Percentiles rank a stretch among this genome's conserved stretches.
These are phyloP conservation scores for Tolypocladium tundrense DNA, from an alignment of 2,329 filamentous ascomycete species.

Conservation along the genomic window DNA sequence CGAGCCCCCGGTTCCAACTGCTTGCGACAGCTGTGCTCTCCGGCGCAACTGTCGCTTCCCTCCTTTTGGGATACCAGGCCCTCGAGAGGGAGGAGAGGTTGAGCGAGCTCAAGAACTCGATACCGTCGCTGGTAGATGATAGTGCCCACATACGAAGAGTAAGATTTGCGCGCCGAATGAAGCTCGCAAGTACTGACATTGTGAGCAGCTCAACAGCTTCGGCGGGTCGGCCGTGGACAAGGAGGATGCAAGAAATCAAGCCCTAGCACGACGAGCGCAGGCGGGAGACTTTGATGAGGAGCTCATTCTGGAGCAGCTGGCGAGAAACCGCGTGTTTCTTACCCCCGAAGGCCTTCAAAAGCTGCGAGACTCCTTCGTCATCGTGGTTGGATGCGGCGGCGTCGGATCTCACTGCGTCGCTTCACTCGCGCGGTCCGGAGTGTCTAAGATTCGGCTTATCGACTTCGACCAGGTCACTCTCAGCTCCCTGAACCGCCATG, in stretches of 20 bases:
- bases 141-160: slow-evolving; percentile 12
- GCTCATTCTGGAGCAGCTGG: slow-evolving; percentile 87
- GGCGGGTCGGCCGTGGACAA: slow-evolving; percentile 44
- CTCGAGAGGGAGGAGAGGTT: slow-evolving; percentile 45
- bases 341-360: slow-evolving; percentile 69
- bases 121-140: slow-evolving; percentile 27
- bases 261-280: slow-evolving; percentile 49
- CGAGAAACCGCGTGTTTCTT: slow-evolving; percentile 85
- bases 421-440: slow-evolving; percentile 78
- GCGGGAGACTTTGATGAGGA: slow-evolving; percentile 61
- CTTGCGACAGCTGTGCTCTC: slow-evolving; percentile 60
- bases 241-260: slow-evolving; percentile 50
- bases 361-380: slow-evolving; percentile 71
- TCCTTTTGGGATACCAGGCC: slow-evolving; percentile 52
- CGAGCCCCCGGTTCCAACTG: slow-evolving; percentile 47
- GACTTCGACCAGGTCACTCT: slow-evolving; percentile 98
- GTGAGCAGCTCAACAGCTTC: slow-evolving; percentile 47
- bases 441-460: slow-evolving; percentile 76
- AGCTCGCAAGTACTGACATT: background rate
- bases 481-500: slow-evolving; percentile 90
- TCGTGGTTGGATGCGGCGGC: slow-evolving; percentile 87
- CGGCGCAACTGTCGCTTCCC: slow-evolving; percentile 48
- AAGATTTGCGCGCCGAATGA: background rate
- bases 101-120: slow-evolving; percentile 48
- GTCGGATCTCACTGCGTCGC: slow-evolving; percentile 89